These are phyloP conservation scores for Porphyrellus cyaneotinctus DNA, from an alignment of 768 basidiomycete species.

Conservation along the genomic window DNA sequence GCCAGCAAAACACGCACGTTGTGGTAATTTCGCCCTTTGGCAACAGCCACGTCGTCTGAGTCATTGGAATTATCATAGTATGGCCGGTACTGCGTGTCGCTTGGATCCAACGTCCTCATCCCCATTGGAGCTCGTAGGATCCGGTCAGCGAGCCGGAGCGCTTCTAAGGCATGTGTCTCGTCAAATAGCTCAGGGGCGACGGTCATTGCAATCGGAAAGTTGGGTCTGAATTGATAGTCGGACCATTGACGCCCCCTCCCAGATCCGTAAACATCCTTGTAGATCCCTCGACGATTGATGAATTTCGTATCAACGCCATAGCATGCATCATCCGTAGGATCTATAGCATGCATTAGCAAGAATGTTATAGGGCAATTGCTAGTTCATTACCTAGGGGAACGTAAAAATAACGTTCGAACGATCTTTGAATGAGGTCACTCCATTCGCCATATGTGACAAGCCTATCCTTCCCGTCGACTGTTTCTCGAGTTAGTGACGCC, in stretches of 20 bases:
- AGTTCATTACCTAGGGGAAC: constrained; percentile 62
- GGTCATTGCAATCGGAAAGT: constrained; percentile 95
- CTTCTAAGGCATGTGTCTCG: constrained; percentile 69
- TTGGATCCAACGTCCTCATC: constrained; percentile 93
- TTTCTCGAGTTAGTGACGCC: neutral
- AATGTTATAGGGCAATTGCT: neutral
- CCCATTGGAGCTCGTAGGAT: constrained; percentile 85
- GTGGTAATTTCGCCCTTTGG: constrained; percentile 95
- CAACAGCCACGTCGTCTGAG: constrained; percentile 71
- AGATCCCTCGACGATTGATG: constrained; percentile 89
- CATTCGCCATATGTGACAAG: constrained; percentile 88
- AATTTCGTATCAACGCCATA: constrained; percentile 68
- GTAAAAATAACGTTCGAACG: constrained; percentile 90
- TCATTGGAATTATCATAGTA: constrained; percentile 94
- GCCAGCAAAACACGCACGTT: constrained; percentile 46
- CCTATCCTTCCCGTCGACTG: constrained; percentile 66
- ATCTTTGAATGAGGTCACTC: constrained; percentile 75
- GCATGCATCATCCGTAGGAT: constrained; percentile 63
- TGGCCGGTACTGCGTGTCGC: constrained; percentile 85
- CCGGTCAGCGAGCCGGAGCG: constrained; percentile 76
- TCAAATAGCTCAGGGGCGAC: constrained; percentile 96
- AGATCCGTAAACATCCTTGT: constrained; percentile 97
- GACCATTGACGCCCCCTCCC: constrained; percentile 88
- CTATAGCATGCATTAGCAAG: constrained; percentile 34
- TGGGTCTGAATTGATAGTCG: constrained; percentile 92